Base-by-base conservation (phyloP, 331 rosid species). In the Malus hybrid region DNA sequence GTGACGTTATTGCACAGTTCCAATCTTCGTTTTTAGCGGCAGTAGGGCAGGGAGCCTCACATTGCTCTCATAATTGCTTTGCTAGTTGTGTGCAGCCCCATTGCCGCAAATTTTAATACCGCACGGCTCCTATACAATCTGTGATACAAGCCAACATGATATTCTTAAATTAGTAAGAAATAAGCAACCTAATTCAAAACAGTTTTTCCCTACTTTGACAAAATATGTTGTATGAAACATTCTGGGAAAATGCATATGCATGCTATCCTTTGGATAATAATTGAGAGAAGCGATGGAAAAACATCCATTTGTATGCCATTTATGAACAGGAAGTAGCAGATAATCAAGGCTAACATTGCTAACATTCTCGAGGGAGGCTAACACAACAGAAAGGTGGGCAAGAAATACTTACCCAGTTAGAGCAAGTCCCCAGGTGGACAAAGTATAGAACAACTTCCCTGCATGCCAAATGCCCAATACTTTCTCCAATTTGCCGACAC, bases 371-470 rank as follows among this genome's bases (percentile, higher is more conserved):
- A 76, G 33, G 74, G 61, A 76, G 33, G 74, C 11, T 74, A 64
- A 69, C 26, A 42, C 16, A 39, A 68, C 28, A 82, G 62, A 56
- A 29, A 63, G 57, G 10, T 16, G 61, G 44, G 30, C 56, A 72
- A 32, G 55, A 32, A 75, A 75, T 77, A 46, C 82, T 79, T 78
- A 94, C 97, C 99, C 97, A 0, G 89, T 84, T 76, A 94, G 86
- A 78, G 99, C 91, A 82, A 94, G 96, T 77, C 99, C 99, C 99
- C 99, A 92, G 48, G 97, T 90, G 82, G 96, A 84, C 32, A 94
- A 80, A 55, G 95, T 44, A 84, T 92, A 94, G 69, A 94, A 90
- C 84, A 90, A 48, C 79, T 71, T 86, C 68, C 99, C 96, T 48
- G 99, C 97, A 77, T 86, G 78, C 96, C 97, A 92, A 72, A 94